phyloP scores from a whole-genome alignment of 2,329 filamentous ascomycete genomes.

The Fusarium circinatum region DNA sequence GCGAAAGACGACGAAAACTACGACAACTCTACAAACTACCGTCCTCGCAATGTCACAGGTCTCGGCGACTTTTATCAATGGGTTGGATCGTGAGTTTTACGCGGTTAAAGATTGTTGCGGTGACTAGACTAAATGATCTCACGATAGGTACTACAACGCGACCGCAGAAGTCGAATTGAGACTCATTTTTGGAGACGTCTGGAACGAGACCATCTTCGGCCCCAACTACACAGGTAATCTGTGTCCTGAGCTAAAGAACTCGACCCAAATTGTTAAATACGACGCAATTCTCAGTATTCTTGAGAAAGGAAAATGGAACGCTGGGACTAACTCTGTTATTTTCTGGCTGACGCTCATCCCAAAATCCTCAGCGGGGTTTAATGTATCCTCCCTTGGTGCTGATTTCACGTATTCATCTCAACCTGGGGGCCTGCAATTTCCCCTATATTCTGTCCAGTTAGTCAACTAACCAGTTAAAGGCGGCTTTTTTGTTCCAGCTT shows the following conservation, averaged over 20 bases:
- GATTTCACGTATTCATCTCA: not conserved
- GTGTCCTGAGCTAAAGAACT: not conserved
- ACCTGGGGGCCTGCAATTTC: not conserved
- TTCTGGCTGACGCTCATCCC: constrained; percentile 8
- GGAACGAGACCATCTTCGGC: not conserved
- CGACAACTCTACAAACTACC: not conserved
- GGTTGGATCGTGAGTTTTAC: constrained; percentile 3
- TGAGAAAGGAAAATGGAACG: constrained; percentile 1
- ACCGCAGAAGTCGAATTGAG: not conserved
- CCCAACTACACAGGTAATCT: not conserved
- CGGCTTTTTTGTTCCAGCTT: too few relatives aligned
- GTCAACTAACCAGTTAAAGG: too few relatives aligned
- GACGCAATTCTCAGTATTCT: constrained; percentile 1
- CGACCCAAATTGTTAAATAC: not conserved
- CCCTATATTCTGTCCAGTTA: not conserved
- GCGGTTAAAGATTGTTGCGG: rapidly evolving
- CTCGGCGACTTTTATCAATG: not conserved
- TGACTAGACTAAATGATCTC: not conserved
- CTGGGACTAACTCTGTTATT: not conserved
- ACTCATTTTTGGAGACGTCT: not conserved
- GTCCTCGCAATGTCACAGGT: not conserved
- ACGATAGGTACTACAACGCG: constrained; percentile 4
- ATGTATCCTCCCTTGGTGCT: not conserved
- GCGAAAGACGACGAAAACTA: not conserved
- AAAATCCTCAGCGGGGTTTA: not conserved